phyloP scores from a whole-genome alignment of 805 yeast genomes.

The Wickerhamiella kurtzmanii region DNA sequence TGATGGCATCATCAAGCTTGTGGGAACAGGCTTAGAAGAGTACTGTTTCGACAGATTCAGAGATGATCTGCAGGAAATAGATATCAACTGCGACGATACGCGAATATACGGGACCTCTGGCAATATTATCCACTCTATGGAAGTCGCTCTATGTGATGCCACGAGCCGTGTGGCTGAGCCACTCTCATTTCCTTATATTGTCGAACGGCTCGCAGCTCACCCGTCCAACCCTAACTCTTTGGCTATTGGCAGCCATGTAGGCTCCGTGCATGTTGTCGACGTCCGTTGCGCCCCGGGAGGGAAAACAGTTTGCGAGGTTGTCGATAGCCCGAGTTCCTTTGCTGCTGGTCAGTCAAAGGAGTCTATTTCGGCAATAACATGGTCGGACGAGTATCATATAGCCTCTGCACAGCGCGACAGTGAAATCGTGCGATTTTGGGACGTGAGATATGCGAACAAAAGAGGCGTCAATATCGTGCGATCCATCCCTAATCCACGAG shows the following conservation, averaged over 20 bases:
- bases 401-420: slow-evolving; percentile 16
- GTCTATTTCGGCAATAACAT: slow-evolving; percentile 15
- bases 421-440: slow-evolving; percentile 21
- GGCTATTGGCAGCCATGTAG: background rate
- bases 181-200: background rate
- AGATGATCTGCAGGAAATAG: background rate
- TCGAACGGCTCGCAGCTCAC: background rate
- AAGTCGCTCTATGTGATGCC: background rate
- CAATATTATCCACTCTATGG: background rate
- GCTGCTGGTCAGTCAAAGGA: background rate
- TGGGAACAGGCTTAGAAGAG: background rate
- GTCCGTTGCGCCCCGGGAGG: background rate
- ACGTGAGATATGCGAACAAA: slow-evolving; percentile 14
- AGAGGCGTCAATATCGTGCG: slow-evolving; percentile 3
- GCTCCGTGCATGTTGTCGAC: background rate
- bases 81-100: background rate
- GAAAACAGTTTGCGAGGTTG: too few species aligned
- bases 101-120: background rate
- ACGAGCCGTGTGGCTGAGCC: background rate
- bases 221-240: background rate
- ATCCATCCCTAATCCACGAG: slow-evolving; percentile 1
- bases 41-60: background rate
- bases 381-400: slow-evolving; percentile 13
- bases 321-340: background rate
- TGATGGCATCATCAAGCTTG: background rate